These are phyloP conservation scores for Neotropicomus parvogracilis DNA, from an alignment of 1,284 basidiomycete genomes.

Conservation along the genomic window DNA sequence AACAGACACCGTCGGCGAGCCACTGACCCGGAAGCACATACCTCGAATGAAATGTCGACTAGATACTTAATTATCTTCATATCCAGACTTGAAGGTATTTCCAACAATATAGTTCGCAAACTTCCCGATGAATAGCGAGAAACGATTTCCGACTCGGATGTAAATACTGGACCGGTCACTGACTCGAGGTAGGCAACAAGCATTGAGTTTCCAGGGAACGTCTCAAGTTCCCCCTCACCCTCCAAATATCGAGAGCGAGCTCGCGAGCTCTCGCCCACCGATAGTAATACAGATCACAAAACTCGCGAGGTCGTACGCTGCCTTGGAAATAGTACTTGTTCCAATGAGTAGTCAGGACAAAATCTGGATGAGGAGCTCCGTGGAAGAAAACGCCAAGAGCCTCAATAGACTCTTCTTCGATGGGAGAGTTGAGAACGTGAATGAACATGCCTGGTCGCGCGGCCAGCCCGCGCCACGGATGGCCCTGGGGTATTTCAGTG, in stretches of 20 bases:
- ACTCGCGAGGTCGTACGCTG: not conserved
- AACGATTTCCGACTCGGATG: too few relatives aligned
- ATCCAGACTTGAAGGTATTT: too few relatives aligned
- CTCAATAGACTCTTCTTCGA: slow-evolving; percentile 13
- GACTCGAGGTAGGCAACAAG: not conserved
- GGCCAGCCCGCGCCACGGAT: slow-evolving; percentile 12
- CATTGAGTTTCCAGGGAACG: not conserved
- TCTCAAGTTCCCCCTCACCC: not conserved
- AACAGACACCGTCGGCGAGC: too few relatives aligned
- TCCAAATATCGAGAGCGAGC: slow-evolving; percentile 6
- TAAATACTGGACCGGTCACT: not conserved
- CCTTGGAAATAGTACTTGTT: not conserved
- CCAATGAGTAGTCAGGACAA: slow-evolving; percentile 10
- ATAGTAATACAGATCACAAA: slow-evolving; percentile 1
- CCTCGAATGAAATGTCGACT: too few relatives aligned
- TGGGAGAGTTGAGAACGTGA: slow-evolving; percentile 6
- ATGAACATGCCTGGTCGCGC: slow-evolving; percentile 1
- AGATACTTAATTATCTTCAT: too few relatives aligned
- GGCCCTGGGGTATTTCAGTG: slow-evolving; percentile 11
- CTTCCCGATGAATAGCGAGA: too few relatives aligned
- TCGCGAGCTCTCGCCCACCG: slow-evolving; percentile 6
- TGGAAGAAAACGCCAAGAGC: slow-evolving; percentile 18
- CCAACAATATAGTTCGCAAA: not conserved
- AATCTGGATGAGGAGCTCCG: slow-evolving; percentile 7
- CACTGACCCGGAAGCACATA: too few relatives aligned